These are phyloP conservation scores for Pseudogymnoascus sp. DNA, from an alignment of 2,329 filamentous ascomycete species.

Conservation along the genomic window DNA sequence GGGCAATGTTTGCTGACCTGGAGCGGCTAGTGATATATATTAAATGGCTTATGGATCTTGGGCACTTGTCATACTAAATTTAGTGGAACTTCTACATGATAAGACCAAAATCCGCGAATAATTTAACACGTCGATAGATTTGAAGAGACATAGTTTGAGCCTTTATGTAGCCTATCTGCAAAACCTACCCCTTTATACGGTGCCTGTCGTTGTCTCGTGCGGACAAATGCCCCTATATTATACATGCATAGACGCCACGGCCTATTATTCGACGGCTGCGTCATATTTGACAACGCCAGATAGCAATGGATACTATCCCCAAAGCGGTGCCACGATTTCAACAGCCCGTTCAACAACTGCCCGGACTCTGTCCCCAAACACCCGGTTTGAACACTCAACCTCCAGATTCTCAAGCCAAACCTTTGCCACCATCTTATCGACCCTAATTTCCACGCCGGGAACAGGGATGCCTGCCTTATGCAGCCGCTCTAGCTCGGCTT, in stretches of 20 bases:
- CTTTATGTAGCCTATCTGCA: neutral
- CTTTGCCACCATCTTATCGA: conserved; percentile 79
- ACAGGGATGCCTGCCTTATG: conserved; percentile 83
- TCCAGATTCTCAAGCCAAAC: conserved; percentile 91
- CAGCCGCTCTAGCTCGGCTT: conserved; percentile 65
- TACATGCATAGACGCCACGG: neutral
- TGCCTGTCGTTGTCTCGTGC: neutral
- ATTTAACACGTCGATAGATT: neutral
- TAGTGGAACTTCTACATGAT: neutral
- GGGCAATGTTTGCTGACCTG: neutral
- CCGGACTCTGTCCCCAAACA: conserved; percentile 74
- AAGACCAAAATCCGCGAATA: neutral
- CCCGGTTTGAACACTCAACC: conserved; percentile 73
- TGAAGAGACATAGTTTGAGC: neutral
- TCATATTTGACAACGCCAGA: neutral
- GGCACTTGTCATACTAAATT: neutral
- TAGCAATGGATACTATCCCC: conserved; percentile 34
- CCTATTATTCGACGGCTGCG: neutral
- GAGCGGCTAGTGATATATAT: neutral
- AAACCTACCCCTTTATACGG: neutral
- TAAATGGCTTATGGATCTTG: neutral
- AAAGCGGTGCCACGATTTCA: conserved; percentile 74
- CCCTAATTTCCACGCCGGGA: conserved; percentile 75
- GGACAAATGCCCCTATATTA: neutral
- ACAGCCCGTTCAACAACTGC: conserved; percentile 85